Evolutionary conservation across 1,284 basidiomycete species (phyloP).

Genomic region (Schizophyllum amplum): DNA sequence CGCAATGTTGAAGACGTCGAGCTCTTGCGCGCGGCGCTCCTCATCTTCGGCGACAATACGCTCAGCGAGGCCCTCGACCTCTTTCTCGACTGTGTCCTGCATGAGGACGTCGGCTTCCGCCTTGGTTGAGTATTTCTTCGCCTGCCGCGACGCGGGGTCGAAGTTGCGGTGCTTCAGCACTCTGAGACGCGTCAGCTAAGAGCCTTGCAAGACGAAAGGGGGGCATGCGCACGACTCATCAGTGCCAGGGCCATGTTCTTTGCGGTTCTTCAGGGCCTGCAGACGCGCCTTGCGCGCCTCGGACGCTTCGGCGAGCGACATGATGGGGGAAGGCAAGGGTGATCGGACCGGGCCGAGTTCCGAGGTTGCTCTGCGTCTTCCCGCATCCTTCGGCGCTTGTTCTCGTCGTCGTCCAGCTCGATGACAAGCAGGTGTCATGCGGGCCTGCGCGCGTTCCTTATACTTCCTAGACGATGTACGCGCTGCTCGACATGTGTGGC

Average conservation of each 20-base stretch:
- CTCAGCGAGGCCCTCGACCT: constrained; percentile 79
- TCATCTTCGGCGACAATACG: constrained; percentile 83
- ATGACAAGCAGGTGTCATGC: background rate
- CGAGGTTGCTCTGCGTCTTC: background rate
- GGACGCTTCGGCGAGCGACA: constrained; percentile 79
- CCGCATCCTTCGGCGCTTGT: background rate
- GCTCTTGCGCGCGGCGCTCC: constrained; percentile 74
- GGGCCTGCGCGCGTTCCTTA: background rate
- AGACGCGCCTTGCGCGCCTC: constrained; percentile 85
- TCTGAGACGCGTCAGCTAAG: constrained; percentile 7
- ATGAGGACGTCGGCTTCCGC: constrained; percentile 43
- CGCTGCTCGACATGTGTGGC: background rate
- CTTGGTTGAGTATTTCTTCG: constrained; percentile 49
- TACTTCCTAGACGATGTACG: background rate
- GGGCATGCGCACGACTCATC: constrained; percentile 28
- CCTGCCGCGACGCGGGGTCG: constrained; percentile 74
- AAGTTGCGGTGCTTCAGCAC: constrained; percentile 77
- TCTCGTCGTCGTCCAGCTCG: background rate
- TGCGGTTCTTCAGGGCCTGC: constrained; percentile 71
- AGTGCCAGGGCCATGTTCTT: constrained; percentile 32
- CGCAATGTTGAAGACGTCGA: constrained; percentile 94
- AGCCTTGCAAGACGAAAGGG: background rate
- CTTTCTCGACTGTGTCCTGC: constrained; percentile 84
- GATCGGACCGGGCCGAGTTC: constrained; percentile 1
- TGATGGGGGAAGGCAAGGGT: constrained; percentile 22